Percentiles rank a stretch among this genome's conserved stretches.
Conservation (phyloP, 495 filamentous ascomycete genomes). For the Aspergillus nanangensis region DNA sequence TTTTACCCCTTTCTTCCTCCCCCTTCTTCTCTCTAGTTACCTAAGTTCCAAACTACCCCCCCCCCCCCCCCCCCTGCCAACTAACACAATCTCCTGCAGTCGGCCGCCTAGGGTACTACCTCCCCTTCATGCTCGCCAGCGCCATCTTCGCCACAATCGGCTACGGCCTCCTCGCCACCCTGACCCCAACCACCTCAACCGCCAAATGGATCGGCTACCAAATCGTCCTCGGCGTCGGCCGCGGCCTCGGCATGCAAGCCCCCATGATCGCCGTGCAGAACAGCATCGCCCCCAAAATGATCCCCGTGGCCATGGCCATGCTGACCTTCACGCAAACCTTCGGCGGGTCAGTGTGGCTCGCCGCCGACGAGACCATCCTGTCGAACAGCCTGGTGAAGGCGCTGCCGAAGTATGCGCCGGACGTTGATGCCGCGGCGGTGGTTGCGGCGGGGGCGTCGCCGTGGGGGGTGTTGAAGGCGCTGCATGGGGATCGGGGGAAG, state of each 20-base stretch:
- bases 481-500: too few species aligned
- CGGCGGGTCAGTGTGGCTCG: slow-evolving; percentile 68
- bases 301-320: slow-evolving; percentile 61
- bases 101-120: slow-evolving; percentile 39
- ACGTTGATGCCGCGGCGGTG: slow-evolving; percentile 44
- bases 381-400: slow-evolving; percentile 59
- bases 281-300: slow-evolving; percentile 54
- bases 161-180: slow-evolving; percentile 44
- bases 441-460: slow-evolving; percentile 62
- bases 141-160: slow-evolving; percentile 25
- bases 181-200: slow-evolving; percentile 34
- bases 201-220: slow-evolving; percentile 52
- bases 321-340: slow-evolving; percentile 67
- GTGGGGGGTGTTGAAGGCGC: slow-evolving; percentile 45
- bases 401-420: slow-evolving; percentile 48
- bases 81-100: slow-evolving; percentile 11
- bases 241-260: slow-evolving; percentile 39
- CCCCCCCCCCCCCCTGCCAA: too few species aligned
- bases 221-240: slow-evolving; percentile 44
- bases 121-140: slow-evolving; percentile 33
- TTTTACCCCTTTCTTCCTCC: background rate
- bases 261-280: slow-evolving; percentile 66
- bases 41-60: too few species aligned
- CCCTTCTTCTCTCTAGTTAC: too few species aligned
- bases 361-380: slow-evolving; percentile 72